Percentiles rank a stretch among this genome's conserved stretches.
Evolutionary conservation across 805 yeast species (phyloP).

Genomic region (Suhomyces tanzawaensis): DNA sequence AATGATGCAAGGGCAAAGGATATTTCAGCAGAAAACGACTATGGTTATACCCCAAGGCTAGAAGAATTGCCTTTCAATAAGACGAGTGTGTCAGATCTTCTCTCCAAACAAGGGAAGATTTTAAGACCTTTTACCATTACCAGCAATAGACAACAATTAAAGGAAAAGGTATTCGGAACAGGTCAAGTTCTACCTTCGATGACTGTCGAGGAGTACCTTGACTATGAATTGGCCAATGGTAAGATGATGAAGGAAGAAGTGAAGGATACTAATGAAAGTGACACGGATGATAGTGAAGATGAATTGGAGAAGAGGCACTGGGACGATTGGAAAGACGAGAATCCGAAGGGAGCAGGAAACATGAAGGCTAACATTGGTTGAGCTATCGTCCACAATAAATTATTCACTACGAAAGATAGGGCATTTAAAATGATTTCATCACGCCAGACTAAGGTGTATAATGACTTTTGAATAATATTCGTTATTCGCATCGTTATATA

Average conservation of each 20-base stretch:
- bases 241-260: slow-evolving; percentile 61
- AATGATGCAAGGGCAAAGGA: slow-evolving; percentile 9
- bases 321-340: slow-evolving; percentile 90
- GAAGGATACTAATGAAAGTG: slow-evolving; percentile 35
- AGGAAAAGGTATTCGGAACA: slow-evolving; percentile 74
- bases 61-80: slow-evolving; percentile 50
- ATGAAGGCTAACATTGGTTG: slow-evolving; percentile 50
- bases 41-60: slow-evolving; percentile 62
- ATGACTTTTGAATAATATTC: too few relatives aligned
- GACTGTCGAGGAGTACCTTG: slow-evolving; percentile 89
- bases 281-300: slow-evolving; percentile 49
- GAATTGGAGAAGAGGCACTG: slow-evolving; percentile 80
- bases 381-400: too few relatives aligned
- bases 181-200: slow-evolving; percentile 93
- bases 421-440: too few relatives aligned
- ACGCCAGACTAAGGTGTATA: too few relatives aligned
- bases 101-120: slow-evolving; percentile 74
- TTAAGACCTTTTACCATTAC: slow-evolving; percentile 80
- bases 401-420: too few relatives aligned
- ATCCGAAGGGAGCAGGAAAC: slow-evolving; percentile 89
- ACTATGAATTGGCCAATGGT: slow-evolving; percentile 81
- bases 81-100: slow-evolving; percentile 31
- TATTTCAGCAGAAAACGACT: slow-evolving; percentile 19
- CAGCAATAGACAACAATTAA: slow-evolving; percentile 50
- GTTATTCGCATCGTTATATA: too few relatives aligned